These are phyloP conservation scores for Myriosclerotinia curreyana DNA, from an alignment of 2,329 filamentous ascomycete species.

Conservation along the genomic window DNA sequence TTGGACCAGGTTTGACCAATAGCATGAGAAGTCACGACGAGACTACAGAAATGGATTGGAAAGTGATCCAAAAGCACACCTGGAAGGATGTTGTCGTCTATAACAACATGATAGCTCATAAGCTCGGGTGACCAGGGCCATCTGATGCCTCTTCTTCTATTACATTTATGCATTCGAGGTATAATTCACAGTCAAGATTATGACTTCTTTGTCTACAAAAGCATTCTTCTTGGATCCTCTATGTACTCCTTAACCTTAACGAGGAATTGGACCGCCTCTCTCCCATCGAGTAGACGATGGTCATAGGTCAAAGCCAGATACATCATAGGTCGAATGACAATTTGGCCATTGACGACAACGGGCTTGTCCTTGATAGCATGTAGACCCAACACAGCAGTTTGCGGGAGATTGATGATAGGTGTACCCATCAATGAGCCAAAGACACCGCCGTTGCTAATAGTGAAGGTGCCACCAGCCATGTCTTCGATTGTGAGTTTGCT, in stretches of 20 bases:
- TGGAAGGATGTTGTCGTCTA: neutral
- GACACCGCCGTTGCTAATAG: conserved; percentile 94
- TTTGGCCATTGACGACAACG: conserved; percentile 85
- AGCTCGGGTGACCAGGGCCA: neutral
- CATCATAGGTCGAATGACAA: conserved; percentile 99
- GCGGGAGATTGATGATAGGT: conserved; percentile 95
- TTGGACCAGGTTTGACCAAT: neutral
- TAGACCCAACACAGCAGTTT: conserved; percentile 86
- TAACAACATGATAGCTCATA: neutral
- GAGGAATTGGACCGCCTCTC: conserved; percentile 93
- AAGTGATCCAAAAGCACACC: neutral
- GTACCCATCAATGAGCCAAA: conserved; percentile 98
- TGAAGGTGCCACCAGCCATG: conserved; percentile 98
- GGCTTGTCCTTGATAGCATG: conserved; percentile 96
- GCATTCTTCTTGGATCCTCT: conserved; percentile 91
- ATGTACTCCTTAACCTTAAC: conserved; percentile 98
- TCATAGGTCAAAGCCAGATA: conserved; percentile 97
- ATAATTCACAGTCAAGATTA: conserved; percentile 15
- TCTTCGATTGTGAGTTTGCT: conserved; percentile 98
- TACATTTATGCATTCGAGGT: conserved; percentile 17
- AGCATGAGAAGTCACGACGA: neutral
- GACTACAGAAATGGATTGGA: neutral
- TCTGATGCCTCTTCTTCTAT: conserved; percentile 14
- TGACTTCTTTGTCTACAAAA: conserved; percentile 50
- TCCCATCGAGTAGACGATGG: conserved; percentile 89